Evolutionary conservation across 2,329 filamentous ascomycete species (phyloP).

Genomic region (Tolypocladium endophyticum): DNA sequence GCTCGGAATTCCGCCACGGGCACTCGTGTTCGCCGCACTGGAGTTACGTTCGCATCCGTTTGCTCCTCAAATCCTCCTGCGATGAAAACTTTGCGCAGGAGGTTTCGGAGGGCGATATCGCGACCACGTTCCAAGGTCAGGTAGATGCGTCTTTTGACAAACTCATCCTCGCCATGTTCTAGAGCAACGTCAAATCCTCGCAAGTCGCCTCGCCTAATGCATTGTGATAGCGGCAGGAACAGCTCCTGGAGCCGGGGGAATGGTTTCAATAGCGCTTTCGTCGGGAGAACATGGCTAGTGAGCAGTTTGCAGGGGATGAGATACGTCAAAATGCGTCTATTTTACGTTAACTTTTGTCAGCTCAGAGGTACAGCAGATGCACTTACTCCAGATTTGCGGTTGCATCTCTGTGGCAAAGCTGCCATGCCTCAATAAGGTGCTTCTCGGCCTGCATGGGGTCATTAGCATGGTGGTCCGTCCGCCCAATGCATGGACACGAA

Average conservation of each 20-base stretch:
- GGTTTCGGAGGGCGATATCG: conserved; percentile 83
- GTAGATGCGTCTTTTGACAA: conserved; percentile 88
- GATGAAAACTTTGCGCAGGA: conserved; percentile 85
- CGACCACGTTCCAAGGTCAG: conserved; percentile 85
- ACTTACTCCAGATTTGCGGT: conserved; percentile 70
- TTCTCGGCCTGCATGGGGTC: conserved; percentile 54
- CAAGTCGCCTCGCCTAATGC: conserved; percentile 76
- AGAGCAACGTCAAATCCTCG: conserved; percentile 76
- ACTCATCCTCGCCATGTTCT: conserved; percentile 74
- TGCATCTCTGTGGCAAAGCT: conserved; percentile 65
- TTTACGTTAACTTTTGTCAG: conserved; percentile 10
- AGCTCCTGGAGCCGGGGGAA: conserved; percentile 68
- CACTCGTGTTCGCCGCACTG: conserved; percentile 64
- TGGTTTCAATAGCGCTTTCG: conserved; percentile 54
- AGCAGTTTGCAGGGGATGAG: conserved; percentile 88
- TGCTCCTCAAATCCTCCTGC: conserved; percentile 70
- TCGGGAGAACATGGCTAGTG: conserved; percentile 78
- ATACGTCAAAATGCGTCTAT: conserved; percentile 81
- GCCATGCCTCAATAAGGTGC: conserved; percentile 69
- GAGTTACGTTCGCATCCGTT: conserved; percentile 55
- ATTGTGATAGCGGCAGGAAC: conserved; percentile 66
- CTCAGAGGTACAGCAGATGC: rapidly evolving
- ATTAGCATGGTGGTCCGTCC: background rate
- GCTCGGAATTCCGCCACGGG: conserved; percentile 76
- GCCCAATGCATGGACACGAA: conserved; percentile 21